Evolutionary conservation across 768 basidiomycete genomes (phyloP).

Genomic region (Rhizopogon vesiculosus): DNA sequence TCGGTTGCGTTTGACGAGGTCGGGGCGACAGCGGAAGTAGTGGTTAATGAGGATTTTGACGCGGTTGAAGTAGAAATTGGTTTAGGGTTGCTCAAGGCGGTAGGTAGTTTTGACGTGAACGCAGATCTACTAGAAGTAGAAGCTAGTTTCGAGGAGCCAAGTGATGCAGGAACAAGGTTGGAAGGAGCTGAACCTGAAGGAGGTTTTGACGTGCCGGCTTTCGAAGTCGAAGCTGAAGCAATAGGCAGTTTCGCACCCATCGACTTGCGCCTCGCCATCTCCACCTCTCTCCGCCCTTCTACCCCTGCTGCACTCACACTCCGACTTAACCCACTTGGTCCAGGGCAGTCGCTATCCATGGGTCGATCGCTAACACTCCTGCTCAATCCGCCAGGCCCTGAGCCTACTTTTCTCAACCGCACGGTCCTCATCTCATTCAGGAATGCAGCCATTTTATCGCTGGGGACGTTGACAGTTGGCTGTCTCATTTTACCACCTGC

Average conservation of each 20-base stretch:
- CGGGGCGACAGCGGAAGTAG: not conserved
- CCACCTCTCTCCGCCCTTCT: not conserved
- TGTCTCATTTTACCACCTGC: slow-evolving; percentile 34
- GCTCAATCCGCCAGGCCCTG: slow-evolving; percentile 25
- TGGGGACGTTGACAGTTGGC: slow-evolving; percentile 67
- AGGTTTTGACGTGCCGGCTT: too few relatives aligned
- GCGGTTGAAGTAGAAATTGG: not conserved
- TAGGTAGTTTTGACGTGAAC: not conserved
- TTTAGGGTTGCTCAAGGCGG: not conserved
- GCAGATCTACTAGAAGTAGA: not conserved
- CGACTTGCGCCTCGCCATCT: slow-evolving; percentile 21
- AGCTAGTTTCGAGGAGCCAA: not conserved
- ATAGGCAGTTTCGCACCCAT: slow-evolving; percentile 27
- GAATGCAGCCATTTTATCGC: slow-evolving; percentile 83
- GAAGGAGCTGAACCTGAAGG: not conserved
- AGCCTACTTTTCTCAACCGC: slow-evolving; percentile 53
- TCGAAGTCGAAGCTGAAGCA: not conserved
- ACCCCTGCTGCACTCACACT: not conserved
- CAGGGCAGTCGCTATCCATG: not conserved
- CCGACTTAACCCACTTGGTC: not conserved
- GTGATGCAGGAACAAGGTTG: not conserved
- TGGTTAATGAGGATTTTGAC: not conserved
- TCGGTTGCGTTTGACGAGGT: not conserved
- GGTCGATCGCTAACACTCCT: slow-evolving; percentile 21
- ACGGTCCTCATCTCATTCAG: slow-evolving; percentile 77